Conservation (phyloP, 495 filamentous ascomycete genomes). For the Podospora pseudoanserina region DNA sequence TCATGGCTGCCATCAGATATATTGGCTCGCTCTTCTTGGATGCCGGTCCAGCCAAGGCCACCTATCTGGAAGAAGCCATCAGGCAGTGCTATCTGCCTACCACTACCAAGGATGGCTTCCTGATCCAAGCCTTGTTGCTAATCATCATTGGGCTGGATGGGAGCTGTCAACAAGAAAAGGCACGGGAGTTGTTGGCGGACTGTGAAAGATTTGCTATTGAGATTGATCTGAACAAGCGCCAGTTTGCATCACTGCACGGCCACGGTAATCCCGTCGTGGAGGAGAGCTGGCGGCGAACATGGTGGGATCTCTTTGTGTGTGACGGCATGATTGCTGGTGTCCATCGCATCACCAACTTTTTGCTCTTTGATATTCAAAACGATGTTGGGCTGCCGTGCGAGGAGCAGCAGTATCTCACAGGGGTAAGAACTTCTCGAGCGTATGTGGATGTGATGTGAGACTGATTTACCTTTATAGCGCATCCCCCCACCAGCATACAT, state of each 20-base stretch:
- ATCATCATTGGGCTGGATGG: conserved; percentile 76
- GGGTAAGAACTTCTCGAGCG: conserved; percentile 44
- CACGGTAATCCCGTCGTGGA: conserved; percentile 47
- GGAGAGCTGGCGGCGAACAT: conserved; percentile 80
- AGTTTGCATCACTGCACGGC: conserved; percentile 47
- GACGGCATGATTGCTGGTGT: conserved; percentile 64
- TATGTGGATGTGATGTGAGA: background rate
- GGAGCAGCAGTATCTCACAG: conserved; percentile 62
- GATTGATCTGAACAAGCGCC: conserved; percentile 65
- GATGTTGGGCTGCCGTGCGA: conserved; percentile 73
- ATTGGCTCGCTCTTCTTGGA: conserved; percentile 60
- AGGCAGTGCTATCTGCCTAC: conserved; percentile 47
- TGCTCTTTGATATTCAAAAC: conserved; percentile 51
- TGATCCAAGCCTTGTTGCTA: conserved; percentile 73
- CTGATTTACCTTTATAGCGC: conserved; percentile 38
- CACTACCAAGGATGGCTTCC: conserved; percentile 57
- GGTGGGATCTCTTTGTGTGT: conserved; percentile 86
- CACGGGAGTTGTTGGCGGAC: conserved; percentile 60
- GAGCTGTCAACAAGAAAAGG: conserved; percentile 62
- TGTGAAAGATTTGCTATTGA: conserved; percentile 70
- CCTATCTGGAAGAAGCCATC: conserved; percentile 57
- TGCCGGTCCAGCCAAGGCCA: conserved; percentile 48
- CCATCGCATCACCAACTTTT: conserved; percentile 55
- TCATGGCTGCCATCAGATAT: conserved; percentile 64
- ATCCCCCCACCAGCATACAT: conserved; percentile 60